Percentiles rank a stretch among this genome's conserved stretches.
Conservation (phyloP, 2,329 filamentous ascomycete genomes). For the Phyllosticta citrichinensis region DNA sequence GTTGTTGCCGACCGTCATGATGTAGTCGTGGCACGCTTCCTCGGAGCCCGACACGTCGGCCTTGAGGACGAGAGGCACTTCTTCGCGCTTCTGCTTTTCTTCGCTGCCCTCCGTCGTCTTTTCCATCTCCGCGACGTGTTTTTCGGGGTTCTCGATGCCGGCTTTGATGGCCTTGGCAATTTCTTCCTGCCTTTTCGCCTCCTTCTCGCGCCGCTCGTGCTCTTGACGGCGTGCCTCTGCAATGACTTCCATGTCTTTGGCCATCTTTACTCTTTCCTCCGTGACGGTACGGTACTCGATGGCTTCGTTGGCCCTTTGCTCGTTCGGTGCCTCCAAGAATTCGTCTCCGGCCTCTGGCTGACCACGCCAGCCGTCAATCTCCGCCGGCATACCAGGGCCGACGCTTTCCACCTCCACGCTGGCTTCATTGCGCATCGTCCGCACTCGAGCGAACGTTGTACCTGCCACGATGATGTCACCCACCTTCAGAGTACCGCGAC, state of each 20-base stretch:
- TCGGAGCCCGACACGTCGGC: slow-evolving; percentile 90
- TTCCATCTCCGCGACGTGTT: slow-evolving; percentile 22
- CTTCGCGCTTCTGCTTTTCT: slow-evolving; percentile 37
- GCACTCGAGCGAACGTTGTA: slow-evolving; percentile 77
- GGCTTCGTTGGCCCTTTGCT: slow-evolving; percentile 68
- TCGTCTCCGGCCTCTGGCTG: slow-evolving; percentile 79
- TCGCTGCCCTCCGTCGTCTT: slow-evolving; percentile 30
- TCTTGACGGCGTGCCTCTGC: slow-evolving; percentile 52
- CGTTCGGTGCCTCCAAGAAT: slow-evolving; percentile 71
- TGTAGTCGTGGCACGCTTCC: slow-evolving; percentile 72
- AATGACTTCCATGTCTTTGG: slow-evolving; percentile 64
- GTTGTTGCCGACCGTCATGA: slow-evolving; percentile 71
- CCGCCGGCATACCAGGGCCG: slow-evolving; percentile 78
- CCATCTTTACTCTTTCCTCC: slow-evolving; percentile 54
- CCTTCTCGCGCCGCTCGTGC: slow-evolving; percentile 52
- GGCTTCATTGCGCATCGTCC: slow-evolving; percentile 74
- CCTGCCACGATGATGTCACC: slow-evolving; percentile 85
- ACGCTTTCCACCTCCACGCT: slow-evolving; percentile 63
- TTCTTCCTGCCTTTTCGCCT: slow-evolving; percentile 31
- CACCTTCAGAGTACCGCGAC: slow-evolving; percentile 69
- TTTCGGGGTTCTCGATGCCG: slow-evolving; percentile 17
- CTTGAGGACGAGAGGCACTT: slow-evolving; percentile 77
- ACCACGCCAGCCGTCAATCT: slow-evolving; percentile 90
- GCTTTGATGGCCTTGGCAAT: slow-evolving; percentile 18
- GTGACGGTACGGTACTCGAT: slow-evolving; percentile 66